These are phyloP conservation scores for Actinidia arguta DNA, from an alignment of 179 eudicot genomes.

Conservation along the genomic window DNA sequence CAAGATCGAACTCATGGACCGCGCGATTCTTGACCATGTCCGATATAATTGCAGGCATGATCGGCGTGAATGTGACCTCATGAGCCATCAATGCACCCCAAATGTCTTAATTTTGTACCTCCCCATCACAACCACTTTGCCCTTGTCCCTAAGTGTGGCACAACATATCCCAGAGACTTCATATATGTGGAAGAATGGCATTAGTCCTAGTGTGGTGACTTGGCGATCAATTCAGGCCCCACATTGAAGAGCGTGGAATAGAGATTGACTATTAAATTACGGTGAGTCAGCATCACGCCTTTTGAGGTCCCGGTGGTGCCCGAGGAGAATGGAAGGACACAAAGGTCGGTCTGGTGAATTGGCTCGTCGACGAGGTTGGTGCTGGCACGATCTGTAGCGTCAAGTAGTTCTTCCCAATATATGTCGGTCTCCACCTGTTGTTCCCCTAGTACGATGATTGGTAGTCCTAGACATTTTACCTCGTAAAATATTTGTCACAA, in stretches of 20 bases:
- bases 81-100: conserved; percentile 53
- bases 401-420: conserved; percentile 70
- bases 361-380: conserved; percentile 31
- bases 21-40: conserved; percentile 73
- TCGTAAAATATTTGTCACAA: conserved; percentile 25
- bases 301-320: conserved; percentile 95
- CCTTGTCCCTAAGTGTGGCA: conserved; percentile 83
- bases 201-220: conserved; percentile 76
- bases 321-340: conserved; percentile 97
- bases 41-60: conserved; percentile 90
- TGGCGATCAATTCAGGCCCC: conserved; percentile 66
- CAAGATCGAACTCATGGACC: conserved; percentile 78
- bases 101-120: conserved; percentile 74
- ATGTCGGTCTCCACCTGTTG: conserved; percentile 63
- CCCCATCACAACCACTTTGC: conserved; percentile 87
- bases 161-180: conserved; percentile 90
- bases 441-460: conserved; percentile 71
- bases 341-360: conserved; percentile 64
- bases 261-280: conserved; percentile 81
- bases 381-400: conserved; percentile 75
- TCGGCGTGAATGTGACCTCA: conserved; percentile 82
- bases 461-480: conserved; percentile 76
- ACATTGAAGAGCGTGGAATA: conserved; percentile 83
- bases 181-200: conserved; percentile 97
- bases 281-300: conserved; percentile 92